Conservation (phyloP, 2,329 filamentous ascomycete species). For the Colletotrichum limetticola region DNA sequence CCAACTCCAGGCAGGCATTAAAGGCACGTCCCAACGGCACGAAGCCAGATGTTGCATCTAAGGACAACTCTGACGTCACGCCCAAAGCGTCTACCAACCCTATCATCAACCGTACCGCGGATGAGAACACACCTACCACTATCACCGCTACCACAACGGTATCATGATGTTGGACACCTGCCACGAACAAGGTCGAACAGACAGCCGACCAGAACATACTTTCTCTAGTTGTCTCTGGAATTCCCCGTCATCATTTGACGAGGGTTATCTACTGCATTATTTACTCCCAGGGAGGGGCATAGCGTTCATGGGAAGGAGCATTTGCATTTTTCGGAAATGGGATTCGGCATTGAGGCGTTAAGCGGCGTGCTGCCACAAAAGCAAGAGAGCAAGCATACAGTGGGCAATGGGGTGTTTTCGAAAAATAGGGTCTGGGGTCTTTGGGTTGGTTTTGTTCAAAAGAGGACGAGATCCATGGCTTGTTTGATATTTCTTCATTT, state of each 20-base stretch:
- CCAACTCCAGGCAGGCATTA: slow-evolving; percentile 41
- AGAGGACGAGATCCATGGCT: slow-evolving; percentile 24
- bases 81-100: slow-evolving; percentile 33
- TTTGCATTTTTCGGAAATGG: slow-evolving; percentile 21
- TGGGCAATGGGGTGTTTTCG: slow-evolving; percentile 1
- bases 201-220: not conserved
- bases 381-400: slow-evolving; percentile 7
- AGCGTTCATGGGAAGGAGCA: slow-evolving; percentile 28
- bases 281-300: slow-evolving; percentile 20
- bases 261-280: slow-evolving; percentile 21
- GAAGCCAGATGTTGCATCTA: slow-evolving; percentile 6
- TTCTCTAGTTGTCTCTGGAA: not conserved
- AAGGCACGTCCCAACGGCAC: slow-evolving; percentile 38
- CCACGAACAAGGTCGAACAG: not conserved
- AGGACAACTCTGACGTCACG: slow-evolving; percentile 28
- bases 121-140: slow-evolving; percentile 27
- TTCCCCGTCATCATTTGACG: not conserved
- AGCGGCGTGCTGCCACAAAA: slow-evolving; percentile 20
- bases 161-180: not conserved
- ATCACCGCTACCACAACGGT: not conserved
- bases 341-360: slow-evolving; percentile 22
- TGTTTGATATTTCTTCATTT: slow-evolving; percentile 1
- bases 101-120: not conserved
- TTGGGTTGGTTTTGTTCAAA: slow-evolving; percentile 2
- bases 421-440: slow-evolving; percentile 11